These are phyloP conservation scores for Solanum verrucosum DNA, from an alignment of 257 asterid genomes.

Conservation along the genomic window DNA sequence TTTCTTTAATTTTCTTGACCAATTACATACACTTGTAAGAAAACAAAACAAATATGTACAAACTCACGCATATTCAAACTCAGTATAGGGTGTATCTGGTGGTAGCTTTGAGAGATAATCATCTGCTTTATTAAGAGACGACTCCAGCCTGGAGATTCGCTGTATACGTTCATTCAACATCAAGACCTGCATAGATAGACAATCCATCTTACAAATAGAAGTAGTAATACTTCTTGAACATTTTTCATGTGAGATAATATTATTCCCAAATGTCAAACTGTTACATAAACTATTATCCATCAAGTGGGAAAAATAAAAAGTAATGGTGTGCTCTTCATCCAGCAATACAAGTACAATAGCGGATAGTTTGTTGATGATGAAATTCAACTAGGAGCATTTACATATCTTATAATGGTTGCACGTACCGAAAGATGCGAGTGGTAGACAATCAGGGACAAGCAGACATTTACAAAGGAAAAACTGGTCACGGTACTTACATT, in stretches of 20 bases:
- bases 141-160: conserved; percentile 67
- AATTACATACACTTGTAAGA: neutral
- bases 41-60: neutral
- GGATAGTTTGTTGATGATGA: neutral
- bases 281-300: neutral
- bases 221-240: neutral
- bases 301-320: neutral
- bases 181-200: conserved; percentile 36
- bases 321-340: neutral
- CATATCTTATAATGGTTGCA: neutral
- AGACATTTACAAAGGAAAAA: neutral
- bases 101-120: conserved; percentile 57
- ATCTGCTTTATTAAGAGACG: conserved; percentile 69
- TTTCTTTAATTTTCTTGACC: neutral
- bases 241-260: neutral
- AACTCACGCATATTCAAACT: conserved; percentile 76
- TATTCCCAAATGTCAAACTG: neutral
- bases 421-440: neutral
- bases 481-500: conserved; percentile 39
- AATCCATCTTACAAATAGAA: neutral
- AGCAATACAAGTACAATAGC: neutral
- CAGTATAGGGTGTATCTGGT: conserved; percentile 62
- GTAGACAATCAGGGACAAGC: neutral
- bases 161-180: conserved; percentile 91
- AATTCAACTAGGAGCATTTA: neutral